A percentile compares a stretch with the other conserved stretches of the same genome.
phyloP scores from a whole-genome alignment of 2,329 filamentous ascomycete genomes.

The Scedosporium minutisporum region DNA sequence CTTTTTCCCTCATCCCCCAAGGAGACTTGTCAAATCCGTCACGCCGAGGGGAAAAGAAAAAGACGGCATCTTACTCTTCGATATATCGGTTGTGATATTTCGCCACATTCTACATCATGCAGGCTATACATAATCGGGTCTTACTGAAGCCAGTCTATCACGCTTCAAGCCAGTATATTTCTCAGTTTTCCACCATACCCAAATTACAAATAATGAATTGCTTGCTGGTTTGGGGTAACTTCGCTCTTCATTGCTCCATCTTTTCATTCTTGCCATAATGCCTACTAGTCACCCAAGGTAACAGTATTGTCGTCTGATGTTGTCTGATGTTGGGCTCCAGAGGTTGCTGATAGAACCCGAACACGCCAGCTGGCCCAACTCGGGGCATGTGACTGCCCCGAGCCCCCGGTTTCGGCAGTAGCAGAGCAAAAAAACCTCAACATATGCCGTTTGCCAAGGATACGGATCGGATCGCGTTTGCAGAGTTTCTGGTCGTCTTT shows the following conservation, averaged over 20 bases:
- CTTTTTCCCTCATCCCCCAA: too few relatives aligned
- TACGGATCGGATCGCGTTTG: neutral
- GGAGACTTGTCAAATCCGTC: too few relatives aligned
- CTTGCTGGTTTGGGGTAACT: neutral
- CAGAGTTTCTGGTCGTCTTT: neutral
- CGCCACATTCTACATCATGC: too few relatives aligned
- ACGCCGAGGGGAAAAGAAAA: too few relatives aligned
- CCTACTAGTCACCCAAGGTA: neutral
- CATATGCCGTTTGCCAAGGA: neutral
- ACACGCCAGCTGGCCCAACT: neutral
- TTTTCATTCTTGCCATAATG: too few relatives aligned
- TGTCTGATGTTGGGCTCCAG: conserved; percentile 22
- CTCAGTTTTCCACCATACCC: too few relatives aligned
- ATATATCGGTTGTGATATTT: too few relatives aligned
- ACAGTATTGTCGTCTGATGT: conserved; percentile 11
- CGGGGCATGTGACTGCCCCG: neutral
- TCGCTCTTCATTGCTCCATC: neutral
- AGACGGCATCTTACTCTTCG: too few relatives aligned
- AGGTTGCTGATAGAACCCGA: conserved; percentile 2
- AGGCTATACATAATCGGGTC: too few relatives aligned
- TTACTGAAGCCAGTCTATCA: too few relatives aligned
- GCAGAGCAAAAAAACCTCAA: neutral
- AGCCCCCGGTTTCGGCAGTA: neutral
- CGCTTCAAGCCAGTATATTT: too few relatives aligned
- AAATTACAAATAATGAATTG: too few relatives aligned